These are phyloP conservation scores for Phlegmacium glaucopus DNA, from an alignment of 768 basidiomycete genomes.

Conservation along the genomic window DNA sequence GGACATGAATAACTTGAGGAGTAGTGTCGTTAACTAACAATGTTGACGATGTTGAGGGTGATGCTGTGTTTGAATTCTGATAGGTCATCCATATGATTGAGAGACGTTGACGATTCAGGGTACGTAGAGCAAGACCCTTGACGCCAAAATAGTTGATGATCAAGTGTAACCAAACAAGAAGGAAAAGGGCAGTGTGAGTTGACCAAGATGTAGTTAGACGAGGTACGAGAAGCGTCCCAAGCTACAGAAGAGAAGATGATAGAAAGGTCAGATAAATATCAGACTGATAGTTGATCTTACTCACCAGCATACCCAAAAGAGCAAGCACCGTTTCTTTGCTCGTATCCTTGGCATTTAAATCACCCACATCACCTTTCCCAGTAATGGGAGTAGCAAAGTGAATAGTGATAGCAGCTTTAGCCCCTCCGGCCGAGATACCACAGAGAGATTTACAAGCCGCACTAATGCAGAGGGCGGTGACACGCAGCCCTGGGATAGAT, in stretches of 20 bases:
- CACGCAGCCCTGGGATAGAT: conserved; percentile 40
- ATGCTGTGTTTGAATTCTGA: conserved; percentile 10
- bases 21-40: no score
- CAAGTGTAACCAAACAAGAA: conserved; percentile 53
- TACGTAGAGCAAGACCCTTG: conserved; percentile 50
- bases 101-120: conserved; percentile 59
- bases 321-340: conserved; percentile 72
- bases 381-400: conserved; percentile 56
- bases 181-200: conserved; percentile 49
- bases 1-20: conserved; percentile 11
- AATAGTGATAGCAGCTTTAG: conserved; percentile 64
- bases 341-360: conserved; percentile 68
- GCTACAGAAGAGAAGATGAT: conserved; percentile 29
- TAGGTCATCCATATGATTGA: conserved; percentile 49
- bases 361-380: conserved; percentile 62
- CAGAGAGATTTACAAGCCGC: conserved; percentile 58
- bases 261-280: background rate
- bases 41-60: no score
- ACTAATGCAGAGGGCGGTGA: conserved; percentile 52
- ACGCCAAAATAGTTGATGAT: conserved; percentile 59
- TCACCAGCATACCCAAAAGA: conserved; percentile 63
- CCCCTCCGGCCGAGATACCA: conserved; percentile 62
- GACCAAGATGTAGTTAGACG: conserved; percentile 43
- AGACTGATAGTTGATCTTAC: conserved; percentile 12
- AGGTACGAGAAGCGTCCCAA: conserved; percentile 57